phyloP scores from a whole-genome alignment of 768 basidiomycete genomes.

The Phylloporus rhodoxanthus region DNA sequence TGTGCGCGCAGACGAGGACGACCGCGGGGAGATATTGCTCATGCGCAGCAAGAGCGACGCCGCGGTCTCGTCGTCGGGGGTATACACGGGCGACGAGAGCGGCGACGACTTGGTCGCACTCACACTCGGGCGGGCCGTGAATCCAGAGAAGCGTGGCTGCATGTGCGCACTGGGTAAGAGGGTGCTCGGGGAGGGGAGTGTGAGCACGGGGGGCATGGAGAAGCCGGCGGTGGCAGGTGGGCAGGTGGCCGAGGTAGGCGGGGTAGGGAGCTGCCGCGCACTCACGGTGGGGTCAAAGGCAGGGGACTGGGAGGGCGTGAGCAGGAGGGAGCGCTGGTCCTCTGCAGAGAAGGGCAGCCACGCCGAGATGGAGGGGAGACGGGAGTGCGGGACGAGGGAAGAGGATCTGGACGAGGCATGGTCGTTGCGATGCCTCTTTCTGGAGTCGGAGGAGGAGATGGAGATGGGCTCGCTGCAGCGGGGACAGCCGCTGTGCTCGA shows the following conservation, averaged over 20 bases:
- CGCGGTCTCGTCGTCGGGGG: constrained; percentile 64
- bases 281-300: constrained; percentile 27
- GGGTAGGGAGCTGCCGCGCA: constrained; percentile 43
- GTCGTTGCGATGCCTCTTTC: background rate
- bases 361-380: constrained; percentile 62
- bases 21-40: constrained; percentile 29
- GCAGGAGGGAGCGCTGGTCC: constrained; percentile 28
- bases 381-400: constrained; percentile 22
- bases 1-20: background rate
- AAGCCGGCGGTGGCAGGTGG: constrained; percentile 32
- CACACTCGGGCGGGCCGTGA: constrained; percentile 8
- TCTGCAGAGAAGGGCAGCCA: constrained; percentile 46
- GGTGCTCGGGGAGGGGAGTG: constrained; percentile 32
- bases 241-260: constrained; percentile 51
- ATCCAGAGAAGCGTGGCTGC: constrained; percentile 21
- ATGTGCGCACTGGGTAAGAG: constrained; percentile 10
- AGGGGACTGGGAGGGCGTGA: constrained; percentile 32
- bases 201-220: constrained; percentile 38
- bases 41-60: constrained; percentile 65
- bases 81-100: constrained; percentile 20
- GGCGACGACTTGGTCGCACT: constrained; percentile 14
- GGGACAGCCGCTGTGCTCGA: constrained; percentile 32
- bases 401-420: constrained; percentile 1
- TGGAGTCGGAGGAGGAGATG: background rate
- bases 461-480: constrained; percentile 20